Conservation (phyloP, 306 rosid genomes). For the Pyrus betulifolia region DNA sequence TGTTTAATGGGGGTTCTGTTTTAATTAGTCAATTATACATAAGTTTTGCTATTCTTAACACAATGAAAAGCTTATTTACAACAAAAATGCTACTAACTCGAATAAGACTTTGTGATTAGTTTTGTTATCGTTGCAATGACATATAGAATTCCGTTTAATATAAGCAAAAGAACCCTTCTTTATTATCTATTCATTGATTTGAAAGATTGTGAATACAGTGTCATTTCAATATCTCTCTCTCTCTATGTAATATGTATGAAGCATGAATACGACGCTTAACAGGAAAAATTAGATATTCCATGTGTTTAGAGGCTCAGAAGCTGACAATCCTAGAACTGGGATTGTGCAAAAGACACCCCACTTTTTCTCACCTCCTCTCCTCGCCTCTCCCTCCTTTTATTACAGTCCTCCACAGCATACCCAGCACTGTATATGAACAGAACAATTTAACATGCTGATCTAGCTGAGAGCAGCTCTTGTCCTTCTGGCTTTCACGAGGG, state of each 20-base stretch:
- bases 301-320: constrained; percentile 35
- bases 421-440: constrained; percentile 15
- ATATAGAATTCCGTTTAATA: fast-evolving
- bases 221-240: constrained; percentile 55
- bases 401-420: constrained; percentile 15
- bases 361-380: constrained; percentile 28
- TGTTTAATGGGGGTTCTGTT: background rate
- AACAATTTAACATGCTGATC: constrained; percentile 42
- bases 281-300: constrained; percentile 36
- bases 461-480: background rate
- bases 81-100: background rate
- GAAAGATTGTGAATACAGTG: constrained; percentile 48
- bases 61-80: background rate
- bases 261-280: constrained; percentile 27
- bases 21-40: too few species aligned
- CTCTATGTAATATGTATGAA: background rate
- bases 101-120: too few species aligned
- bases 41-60: too few species aligned
- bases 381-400: background rate
- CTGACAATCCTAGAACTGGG: constrained; percentile 75
- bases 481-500: background rate
- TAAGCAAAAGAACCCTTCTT: constrained; percentile 8
- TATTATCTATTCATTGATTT: background rate
- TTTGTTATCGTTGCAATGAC: background rate
- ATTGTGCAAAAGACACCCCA: constrained; percentile 72